These are phyloP conservation scores for Aspergillus hortae DNA, from an alignment of 2,329 filamentous ascomycete species.

Conservation along the genomic window DNA sequence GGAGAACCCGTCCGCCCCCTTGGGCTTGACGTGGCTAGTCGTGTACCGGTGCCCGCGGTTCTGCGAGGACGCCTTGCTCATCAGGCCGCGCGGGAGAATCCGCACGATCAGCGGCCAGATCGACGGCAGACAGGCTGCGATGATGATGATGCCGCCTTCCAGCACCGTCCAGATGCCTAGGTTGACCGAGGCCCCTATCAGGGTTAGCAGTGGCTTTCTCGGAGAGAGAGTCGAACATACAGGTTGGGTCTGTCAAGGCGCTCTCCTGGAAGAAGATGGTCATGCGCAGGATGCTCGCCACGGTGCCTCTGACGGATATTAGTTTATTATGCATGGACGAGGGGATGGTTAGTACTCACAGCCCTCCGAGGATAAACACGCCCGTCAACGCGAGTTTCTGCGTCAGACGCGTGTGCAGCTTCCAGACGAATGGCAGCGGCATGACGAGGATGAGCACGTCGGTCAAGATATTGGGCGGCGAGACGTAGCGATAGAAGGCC, in stretches of 20 bases:
- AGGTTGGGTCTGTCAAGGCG: conserved; percentile 11
- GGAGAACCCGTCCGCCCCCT: conserved; percentile 3
- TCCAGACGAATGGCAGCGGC: conserved; percentile 15
- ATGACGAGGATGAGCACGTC: conserved; percentile 12
- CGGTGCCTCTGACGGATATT: conserved; percentile 11
- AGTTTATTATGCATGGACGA: not conserved
- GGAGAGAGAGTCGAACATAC: conserved; percentile 7
- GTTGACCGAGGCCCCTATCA: conserved; percentile 15
- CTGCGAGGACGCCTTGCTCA: conserved; percentile 3
- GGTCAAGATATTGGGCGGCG: conserved; percentile 13
- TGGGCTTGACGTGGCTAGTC: conserved; percentile 1
- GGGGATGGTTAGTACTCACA: conserved; percentile 11
- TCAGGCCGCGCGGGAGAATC: conserved; percentile 1
- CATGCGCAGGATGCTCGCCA: conserved; percentile 18
- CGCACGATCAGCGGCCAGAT: conserved; percentile 19
- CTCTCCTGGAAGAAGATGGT: conserved; percentile 10
- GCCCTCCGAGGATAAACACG: conserved; percentile 20
- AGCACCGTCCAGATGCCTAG: conserved; percentile 17
- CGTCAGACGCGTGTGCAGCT: conserved; percentile 7
- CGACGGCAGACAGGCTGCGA: conserved; percentile 18
- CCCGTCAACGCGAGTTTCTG: conserved; percentile 19
- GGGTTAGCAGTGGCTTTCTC: not conserved
- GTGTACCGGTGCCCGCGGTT: not conserved
- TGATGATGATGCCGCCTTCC: conserved; percentile 20
- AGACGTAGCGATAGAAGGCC: conserved; percentile 17